Conservation (phyloP, 345 rosid genomes). For the Bruguiera parviflora region DNA sequence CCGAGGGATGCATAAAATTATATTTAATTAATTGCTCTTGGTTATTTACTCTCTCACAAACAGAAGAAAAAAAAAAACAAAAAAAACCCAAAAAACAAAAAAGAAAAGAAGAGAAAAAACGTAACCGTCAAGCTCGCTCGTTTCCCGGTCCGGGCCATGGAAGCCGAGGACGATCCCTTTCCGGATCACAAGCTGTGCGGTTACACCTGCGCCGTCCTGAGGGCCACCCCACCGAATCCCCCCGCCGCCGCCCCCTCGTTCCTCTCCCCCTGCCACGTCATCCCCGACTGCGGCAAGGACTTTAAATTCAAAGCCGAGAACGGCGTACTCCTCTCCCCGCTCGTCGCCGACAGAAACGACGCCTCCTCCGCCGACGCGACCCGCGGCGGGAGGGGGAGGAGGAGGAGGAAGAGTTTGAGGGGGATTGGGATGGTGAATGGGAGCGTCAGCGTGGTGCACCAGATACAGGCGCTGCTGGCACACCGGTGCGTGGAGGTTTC, state of each 20-base stretch:
- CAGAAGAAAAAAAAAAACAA: too few species aligned
- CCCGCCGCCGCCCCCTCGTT: slow-evolving; percentile 17
- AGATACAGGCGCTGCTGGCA: slow-evolving; percentile 53
- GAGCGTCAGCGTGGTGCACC: slow-evolving; percentile 69
- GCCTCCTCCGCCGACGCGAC: neutral
- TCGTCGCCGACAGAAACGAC: neutral
- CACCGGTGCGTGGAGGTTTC: slow-evolving; percentile 52
- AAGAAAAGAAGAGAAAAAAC: too few species aligned
- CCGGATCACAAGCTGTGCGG: slow-evolving; percentile 69
- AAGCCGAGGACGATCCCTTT: neutral
- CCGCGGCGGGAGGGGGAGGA: neutral
- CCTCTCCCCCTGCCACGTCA: slow-evolving; percentile 47
- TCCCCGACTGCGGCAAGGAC: slow-evolving; percentile 28
- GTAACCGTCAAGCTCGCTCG: too few species aligned
- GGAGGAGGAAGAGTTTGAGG: slow-evolving; percentile 21
- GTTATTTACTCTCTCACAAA: too few species aligned
- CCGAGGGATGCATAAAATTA: too few species aligned
- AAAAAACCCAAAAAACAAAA: too few species aligned
- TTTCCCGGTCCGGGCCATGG: neutral
- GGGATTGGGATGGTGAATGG: slow-evolving; percentile 69
- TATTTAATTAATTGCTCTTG: too few species aligned
- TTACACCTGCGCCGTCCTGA: slow-evolving; percentile 56
- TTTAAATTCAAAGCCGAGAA: slow-evolving; percentile 44
- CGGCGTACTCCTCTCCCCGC: slow-evolving; percentile 39
- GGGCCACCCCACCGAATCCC: slow-evolving; percentile 21